phyloP scores from a whole-genome alignment of 148 eudicot genomes.

The Nepenthes gracilis region DNA sequence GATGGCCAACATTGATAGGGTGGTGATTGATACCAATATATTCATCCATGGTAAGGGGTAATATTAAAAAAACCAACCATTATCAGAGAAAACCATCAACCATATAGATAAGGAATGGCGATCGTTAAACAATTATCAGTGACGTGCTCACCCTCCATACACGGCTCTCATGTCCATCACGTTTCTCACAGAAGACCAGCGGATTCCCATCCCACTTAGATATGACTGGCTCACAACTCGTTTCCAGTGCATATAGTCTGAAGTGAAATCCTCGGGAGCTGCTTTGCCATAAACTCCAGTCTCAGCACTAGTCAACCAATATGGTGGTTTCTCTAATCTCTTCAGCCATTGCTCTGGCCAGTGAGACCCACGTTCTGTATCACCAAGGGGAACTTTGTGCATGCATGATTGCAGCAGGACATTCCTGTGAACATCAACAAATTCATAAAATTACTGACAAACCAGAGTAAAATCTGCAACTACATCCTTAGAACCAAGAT shows the following conservation, averaged over 20 bases:
- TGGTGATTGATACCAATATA: too few relatives aligned
- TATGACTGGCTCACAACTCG: constrained; percentile 44
- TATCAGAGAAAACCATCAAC: not conserved
- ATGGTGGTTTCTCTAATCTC: constrained; percentile 36
- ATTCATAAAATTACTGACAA: not conserved
- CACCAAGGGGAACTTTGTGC: constrained; percentile 40
- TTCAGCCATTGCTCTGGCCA: constrained; percentile 57
- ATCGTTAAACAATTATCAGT: not conserved
- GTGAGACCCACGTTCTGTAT: constrained; percentile 36
- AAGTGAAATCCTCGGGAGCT: constrained; percentile 47
- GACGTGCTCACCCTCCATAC: constrained; percentile 53
- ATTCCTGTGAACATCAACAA: constrained; percentile 21
- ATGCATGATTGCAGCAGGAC: constrained; percentile 54
- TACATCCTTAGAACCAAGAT: not conserved
- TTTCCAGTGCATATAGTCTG: constrained; percentile 51
- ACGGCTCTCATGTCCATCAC: constrained; percentile 66
- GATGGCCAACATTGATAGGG: too few relatives aligned
- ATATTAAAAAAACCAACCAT: not conserved
- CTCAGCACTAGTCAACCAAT: constrained; percentile 46
- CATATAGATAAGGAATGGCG: not conserved
- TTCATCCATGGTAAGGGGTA: not conserved
- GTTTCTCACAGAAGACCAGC: constrained; percentile 53
- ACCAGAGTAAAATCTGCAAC: not conserved
- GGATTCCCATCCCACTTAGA: constrained; percentile 36
- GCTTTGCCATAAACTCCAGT: constrained; percentile 56